A percentile compares a stretch with the other conserved stretches of the same genome.
Conservation (phyloP, 2,329 filamentous ascomycete species). For the Pseudogymnoascus sp. region DNA sequence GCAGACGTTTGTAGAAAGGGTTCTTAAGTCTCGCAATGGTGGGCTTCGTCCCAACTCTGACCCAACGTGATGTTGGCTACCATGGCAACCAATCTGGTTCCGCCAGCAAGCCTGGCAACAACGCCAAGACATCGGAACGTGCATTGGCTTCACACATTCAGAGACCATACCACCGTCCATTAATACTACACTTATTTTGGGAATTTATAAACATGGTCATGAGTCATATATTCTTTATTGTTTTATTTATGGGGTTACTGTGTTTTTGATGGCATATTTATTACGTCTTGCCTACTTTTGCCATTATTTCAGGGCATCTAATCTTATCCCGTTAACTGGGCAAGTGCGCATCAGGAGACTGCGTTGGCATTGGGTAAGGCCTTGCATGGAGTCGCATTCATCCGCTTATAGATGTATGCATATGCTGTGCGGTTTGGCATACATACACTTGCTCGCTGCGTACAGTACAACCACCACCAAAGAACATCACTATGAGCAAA, state of each 20-base stretch:
- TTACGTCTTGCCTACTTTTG: neutral
- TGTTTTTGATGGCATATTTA: neutral
- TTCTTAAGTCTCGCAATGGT: neutral
- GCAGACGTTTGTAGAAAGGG: neutral
- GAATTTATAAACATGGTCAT: neutral
- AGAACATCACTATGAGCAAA: too few relatives aligned
- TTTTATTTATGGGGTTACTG: neutral
- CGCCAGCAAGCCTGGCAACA: neutral
- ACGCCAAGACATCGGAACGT: neutral
- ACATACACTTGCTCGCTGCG: too few relatives aligned
- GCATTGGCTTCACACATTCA: neutral
- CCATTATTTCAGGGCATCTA: too few relatives aligned
- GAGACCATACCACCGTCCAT: neutral
- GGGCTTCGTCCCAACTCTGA: neutral
- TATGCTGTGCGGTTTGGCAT: too few relatives aligned
- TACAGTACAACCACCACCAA: too few relatives aligned
- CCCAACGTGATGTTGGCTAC: neutral
- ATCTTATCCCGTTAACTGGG: too few relatives aligned
- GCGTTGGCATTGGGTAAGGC: too few relatives aligned
- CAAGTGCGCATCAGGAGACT: too few relatives aligned
- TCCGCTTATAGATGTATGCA: too few relatives aligned
- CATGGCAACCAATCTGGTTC: constrained; percentile 1
- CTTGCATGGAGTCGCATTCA: too few relatives aligned
- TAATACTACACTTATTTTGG: neutral
- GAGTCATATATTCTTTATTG: neutral